Evolutionary conservation across 768 basidiomycete species (phyloP).

Genomic region (Boletus rubescentipes): DNA sequence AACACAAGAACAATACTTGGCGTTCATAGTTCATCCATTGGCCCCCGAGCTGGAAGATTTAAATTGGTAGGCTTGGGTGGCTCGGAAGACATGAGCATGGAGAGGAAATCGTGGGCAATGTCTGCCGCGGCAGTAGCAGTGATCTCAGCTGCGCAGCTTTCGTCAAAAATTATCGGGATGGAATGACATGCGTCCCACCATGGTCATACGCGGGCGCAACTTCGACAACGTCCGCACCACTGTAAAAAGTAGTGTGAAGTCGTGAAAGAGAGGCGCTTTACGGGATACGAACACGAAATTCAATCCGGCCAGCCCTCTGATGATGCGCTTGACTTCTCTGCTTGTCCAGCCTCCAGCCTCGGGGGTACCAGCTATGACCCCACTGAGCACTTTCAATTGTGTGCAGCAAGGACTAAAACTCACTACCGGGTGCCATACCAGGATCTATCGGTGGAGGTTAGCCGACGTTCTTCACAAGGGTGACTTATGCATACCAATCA

Average conservation of each 20-base stretch:
- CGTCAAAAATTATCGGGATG: constrained; percentile 5
- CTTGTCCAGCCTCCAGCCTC: constrained; percentile 86
- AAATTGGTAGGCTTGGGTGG: constrained; percentile 23
- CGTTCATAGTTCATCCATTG: constrained; percentile 24
- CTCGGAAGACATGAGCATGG: constrained; percentile 34
- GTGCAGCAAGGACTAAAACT: constrained; percentile 25
- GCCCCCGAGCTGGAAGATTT: constrained; percentile 7
- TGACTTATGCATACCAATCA: constrained; percentile 51
- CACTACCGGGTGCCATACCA: constrained; percentile 75
- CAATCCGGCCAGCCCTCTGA: constrained; percentile 74
- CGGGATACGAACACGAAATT: constrained; percentile 62
- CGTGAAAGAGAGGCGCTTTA: not conserved
- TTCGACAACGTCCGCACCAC: constrained; percentile 26
- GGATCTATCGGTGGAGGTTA: constrained; percentile 50
- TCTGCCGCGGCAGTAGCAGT: constrained; percentile 46
- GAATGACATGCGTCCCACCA: constrained; percentile 10
- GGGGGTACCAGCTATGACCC: constrained; percentile 68
- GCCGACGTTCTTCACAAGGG: not conserved
- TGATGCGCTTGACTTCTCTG: constrained; percentile 76
- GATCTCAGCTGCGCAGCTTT: constrained; percentile 31
- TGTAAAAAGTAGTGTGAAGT: constrained; percentile 1
- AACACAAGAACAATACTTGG: not conserved
- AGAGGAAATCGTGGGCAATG: constrained; percentile 45
- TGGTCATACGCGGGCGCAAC: constrained; percentile 30
- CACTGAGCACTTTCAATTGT: not conserved